A percentile compares a stretch with the other conserved stretches of the same genome.
phyloP scores from a whole-genome alignment of 1,139 yeast species.

The Arxiozyma telluris region DNA sequence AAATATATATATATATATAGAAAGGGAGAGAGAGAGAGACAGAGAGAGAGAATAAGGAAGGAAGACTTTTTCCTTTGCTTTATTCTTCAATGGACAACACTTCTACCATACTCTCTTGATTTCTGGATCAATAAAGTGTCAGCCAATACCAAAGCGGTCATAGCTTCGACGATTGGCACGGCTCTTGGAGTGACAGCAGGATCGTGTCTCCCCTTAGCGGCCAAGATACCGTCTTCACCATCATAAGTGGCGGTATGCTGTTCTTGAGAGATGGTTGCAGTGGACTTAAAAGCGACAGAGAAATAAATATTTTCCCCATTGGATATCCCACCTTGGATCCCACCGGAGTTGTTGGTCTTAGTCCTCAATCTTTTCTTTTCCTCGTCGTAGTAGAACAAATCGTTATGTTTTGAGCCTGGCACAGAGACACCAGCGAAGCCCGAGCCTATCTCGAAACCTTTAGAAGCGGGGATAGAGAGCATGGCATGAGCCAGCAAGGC shows the following conservation, averaged over 20 bases:
- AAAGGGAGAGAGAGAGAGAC: too few species aligned
- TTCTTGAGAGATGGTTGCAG: slow-evolving; percentile 93
- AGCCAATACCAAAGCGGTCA: slow-evolving; percentile 88
- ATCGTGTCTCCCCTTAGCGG: slow-evolving; percentile 97
- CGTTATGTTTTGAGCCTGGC: slow-evolving; percentile 93
- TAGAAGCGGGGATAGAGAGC: slow-evolving; percentile 95
- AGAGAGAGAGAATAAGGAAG: too few species aligned
- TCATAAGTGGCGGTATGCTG: slow-evolving; percentile 83
- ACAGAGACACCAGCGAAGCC: slow-evolving; percentile 85
- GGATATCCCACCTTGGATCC: slow-evolving; percentile 95
- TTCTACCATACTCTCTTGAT: slow-evolving; percentile 50
- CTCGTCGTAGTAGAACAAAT: slow-evolving; percentile 60
- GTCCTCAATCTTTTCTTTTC: slow-evolving; percentile 60
- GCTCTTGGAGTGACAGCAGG: slow-evolving; percentile 99
- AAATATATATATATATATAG: too few species aligned
- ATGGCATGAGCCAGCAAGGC: slow-evolving; percentile 94
- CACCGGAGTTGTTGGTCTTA: slow-evolving; percentile 87
- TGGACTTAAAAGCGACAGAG: slow-evolving; percentile 93
- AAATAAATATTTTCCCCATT: slow-evolving; percentile 94
- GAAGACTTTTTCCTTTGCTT: too few species aligned
- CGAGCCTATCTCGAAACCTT: slow-evolving; percentile 95
- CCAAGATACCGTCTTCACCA: slow-evolving; percentile 77
- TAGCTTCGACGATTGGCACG: slow-evolving; percentile 95
- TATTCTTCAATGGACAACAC: slow-evolving; percentile 12
- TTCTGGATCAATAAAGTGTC: slow-evolving; percentile 81